These are phyloP conservation scores for Neostapfia colusana DNA, from an alignment of 176 grass and related monocot species.

Conservation along the genomic window DNA sequence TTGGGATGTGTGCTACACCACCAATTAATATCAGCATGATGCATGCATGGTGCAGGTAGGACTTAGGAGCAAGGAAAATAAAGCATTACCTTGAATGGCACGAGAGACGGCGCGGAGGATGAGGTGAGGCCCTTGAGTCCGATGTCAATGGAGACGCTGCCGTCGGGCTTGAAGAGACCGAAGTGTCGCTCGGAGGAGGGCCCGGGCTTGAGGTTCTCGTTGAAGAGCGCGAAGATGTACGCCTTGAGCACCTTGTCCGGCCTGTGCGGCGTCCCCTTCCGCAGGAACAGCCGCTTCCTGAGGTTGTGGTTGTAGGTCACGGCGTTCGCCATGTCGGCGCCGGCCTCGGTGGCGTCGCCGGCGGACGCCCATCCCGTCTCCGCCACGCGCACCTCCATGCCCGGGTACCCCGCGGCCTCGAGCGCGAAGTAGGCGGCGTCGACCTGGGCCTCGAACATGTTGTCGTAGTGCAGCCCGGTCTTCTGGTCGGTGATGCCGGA, in stretches of 20 bases:
- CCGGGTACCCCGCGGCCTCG: slow-evolving; percentile 57
- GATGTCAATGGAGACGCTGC: slow-evolving; percentile 72
- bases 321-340: slow-evolving; percentile 55
- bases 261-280: slow-evolving; percentile 77
- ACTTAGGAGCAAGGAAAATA: no score
- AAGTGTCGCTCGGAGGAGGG: slow-evolving; percentile 68
- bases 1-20: neutral
- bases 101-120: slow-evolving; percentile 17
- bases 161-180: slow-evolving; percentile 83
- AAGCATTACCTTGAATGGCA: slow-evolving; percentile 60
- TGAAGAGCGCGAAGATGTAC: slow-evolving; percentile 92
- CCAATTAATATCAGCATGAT: neutral
- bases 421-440: slow-evolving; percentile 89
- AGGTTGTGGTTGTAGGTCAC: slow-evolving; percentile 71
- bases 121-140: slow-evolving; percentile 72
- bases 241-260: slow-evolving; percentile 57
- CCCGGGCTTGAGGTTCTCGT: slow-evolving; percentile 74
- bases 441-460: slow-evolving; percentile 96
- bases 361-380: slow-evolving; percentile 86
- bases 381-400: slow-evolving; percentile 76
- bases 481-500: slow-evolving; percentile 67
- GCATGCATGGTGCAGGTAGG: no score
- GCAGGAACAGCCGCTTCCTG: slow-evolving; percentile 59
- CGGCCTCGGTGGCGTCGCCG: slow-evolving; percentile 66
- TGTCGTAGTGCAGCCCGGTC: slow-evolving; percentile 77